Evolutionary conservation across 306 rosid species (phyloP).

Genomic region (Lathyrus tuberosus): DNA sequence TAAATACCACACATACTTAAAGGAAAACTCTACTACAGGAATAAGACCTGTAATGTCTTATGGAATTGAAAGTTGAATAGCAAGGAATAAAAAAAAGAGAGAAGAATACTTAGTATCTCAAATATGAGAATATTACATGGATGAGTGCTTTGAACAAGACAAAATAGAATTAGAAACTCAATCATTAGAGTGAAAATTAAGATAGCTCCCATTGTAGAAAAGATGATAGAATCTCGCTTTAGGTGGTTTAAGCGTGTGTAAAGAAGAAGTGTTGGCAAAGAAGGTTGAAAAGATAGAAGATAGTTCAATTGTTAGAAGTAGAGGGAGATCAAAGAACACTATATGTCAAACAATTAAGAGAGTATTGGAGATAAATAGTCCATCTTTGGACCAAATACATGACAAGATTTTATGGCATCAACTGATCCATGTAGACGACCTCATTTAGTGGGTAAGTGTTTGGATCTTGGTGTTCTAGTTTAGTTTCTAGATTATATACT

Average conservation of each 20-base stretch:
- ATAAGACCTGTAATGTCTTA: background rate
- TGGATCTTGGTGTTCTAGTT: slow-evolving; percentile 19
- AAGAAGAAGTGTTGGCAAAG: background rate
- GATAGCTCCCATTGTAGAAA: slow-evolving; percentile 11
- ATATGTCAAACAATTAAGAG: background rate
- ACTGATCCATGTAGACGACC: background rate
- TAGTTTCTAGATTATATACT: slow-evolving; percentile 29
- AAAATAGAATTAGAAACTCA: background rate
- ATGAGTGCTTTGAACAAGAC: slow-evolving; percentile 4
- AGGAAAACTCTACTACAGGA: background rate
- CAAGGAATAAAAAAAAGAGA: background rate
- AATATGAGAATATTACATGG: slow-evolving; percentile 14
- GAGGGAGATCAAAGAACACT: slow-evolving; percentile 1
- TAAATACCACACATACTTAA: background rate
- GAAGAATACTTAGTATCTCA: background rate
- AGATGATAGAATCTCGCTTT: background rate
- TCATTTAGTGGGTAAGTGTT: background rate
- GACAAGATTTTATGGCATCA: slow-evolving; percentile 11
- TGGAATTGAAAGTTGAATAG: slow-evolving; percentile 7
- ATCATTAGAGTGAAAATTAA: background rate
- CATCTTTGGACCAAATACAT: slow-evolving; percentile 1
- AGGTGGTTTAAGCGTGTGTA: background rate
- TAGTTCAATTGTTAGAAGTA: slow-evolving; percentile 6
- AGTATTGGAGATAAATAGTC: background rate
- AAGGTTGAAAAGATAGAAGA: slow-evolving; percentile 7